A percentile compares a stretch with the other conserved stretches of the same genome.
phyloP scores from a whole-genome alignment of 768 basidiomycete genomes.

The Hericium alpestre region DNA sequence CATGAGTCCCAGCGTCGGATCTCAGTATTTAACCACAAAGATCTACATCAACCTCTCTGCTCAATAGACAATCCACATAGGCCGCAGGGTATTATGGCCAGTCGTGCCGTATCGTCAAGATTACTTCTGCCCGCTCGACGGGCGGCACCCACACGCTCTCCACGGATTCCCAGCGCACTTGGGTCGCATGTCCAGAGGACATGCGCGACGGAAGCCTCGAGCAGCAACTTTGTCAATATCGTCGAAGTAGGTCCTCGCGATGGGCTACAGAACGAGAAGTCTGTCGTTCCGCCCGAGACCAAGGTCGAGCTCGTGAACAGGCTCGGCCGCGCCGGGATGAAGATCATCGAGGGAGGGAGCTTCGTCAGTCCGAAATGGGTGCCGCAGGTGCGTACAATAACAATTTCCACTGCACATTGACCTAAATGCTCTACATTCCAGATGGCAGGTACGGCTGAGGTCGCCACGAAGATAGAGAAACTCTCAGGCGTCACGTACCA shows the following conservation, averaged over 20 bases:
- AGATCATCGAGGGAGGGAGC: slow-evolving; percentile 73
- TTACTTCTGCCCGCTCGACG: no score
- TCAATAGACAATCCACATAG: no score
- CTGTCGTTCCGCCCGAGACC: slow-evolving; percentile 55
- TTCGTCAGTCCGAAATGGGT: slow-evolving; percentile 93
- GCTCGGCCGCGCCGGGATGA: slow-evolving; percentile 56
- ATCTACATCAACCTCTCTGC: no score
- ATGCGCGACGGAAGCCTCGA: slow-evolving; percentile 4
- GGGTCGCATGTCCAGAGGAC: no score
- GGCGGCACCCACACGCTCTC: no score
- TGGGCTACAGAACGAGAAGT: slow-evolving; percentile 84
- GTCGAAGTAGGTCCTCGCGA: slow-evolving; percentile 90
- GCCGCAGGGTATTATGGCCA: no score
- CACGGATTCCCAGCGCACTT: no score
- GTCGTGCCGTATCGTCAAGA: no score
- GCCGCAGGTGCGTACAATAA: slow-evolving; percentile 54
- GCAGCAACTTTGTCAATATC: slow-evolving; percentile 38
- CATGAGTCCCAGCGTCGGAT: no score
- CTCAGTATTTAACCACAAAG: no score
- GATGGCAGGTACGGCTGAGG: slow-evolving; percentile 83
- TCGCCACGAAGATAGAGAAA: slow-evolving; percentile 49
- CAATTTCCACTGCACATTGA: not conserved
- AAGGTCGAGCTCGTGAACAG: slow-evolving; percentile 76
- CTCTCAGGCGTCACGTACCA: slow-evolving; percentile 54
- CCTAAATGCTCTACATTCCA: slow-evolving; percentile 19